Percentiles rank a stretch among this genome's conserved stretches.
These are phyloP conservation scores for Trematosphaeria pertusa DNA, from an alignment of 2,329 filamentous ascomycete species.

Conservation along the genomic window DNA sequence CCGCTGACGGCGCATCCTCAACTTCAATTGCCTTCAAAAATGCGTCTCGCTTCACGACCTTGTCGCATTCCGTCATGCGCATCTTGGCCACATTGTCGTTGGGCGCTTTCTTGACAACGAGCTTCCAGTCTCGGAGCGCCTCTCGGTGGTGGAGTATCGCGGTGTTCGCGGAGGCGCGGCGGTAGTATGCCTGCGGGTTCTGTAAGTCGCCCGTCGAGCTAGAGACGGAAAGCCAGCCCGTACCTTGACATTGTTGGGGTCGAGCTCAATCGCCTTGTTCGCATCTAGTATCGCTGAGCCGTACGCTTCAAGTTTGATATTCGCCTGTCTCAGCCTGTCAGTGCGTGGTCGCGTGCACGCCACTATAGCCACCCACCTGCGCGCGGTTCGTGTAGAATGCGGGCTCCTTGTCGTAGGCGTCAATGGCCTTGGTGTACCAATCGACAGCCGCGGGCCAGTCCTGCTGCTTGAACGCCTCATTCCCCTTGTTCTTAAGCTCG, in stretches of 20 bases:
- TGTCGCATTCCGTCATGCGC: constrained; percentile 92
- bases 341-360: constrained; percentile 29
- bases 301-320: constrained; percentile 95
- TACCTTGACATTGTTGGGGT: constrained; percentile 88
- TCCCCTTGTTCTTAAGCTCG: constrained; percentile 90
- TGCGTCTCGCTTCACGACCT: constrained; percentile 87
- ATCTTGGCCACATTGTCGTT: constrained; percentile 88
- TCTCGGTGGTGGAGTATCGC: constrained; percentile 89
- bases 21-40: constrained; percentile 88
- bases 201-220: constrained; percentile 11
- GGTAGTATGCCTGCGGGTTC: constrained; percentile 79
- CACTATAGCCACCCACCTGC: constrained; percentile 67
- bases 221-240: neutral
- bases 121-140: constrained; percentile 89
- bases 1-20: constrained; percentile 87
- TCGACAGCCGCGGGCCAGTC: constrained; percentile 86
- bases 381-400: constrained; percentile 95
- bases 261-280: constrained; percentile 87
- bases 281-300: constrained; percentile 92
- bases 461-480: constrained; percentile 87
- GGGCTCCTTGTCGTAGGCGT: constrained; percentile 80
- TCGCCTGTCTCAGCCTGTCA: constrained; percentile 64
- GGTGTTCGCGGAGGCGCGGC: constrained; percentile 87
- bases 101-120: constrained; percentile 86
- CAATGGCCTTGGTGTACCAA: constrained; percentile 87